Evolutionary conservation across 176 grass and related monocot species (phyloP).

Genomic region (Panicum miliaceum): DNA sequence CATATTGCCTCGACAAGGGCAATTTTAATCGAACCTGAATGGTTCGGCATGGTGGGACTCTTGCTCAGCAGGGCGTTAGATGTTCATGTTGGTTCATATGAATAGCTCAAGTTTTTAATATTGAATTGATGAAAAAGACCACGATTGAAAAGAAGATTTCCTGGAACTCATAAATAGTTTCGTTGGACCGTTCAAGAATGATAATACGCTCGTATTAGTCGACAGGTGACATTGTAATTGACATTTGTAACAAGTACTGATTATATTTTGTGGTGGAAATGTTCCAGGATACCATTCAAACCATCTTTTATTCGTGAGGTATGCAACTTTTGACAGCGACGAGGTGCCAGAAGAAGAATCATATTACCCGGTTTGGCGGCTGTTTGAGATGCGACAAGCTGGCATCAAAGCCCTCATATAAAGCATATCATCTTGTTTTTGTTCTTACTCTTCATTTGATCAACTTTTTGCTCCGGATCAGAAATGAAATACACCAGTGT

Average conservation of each 20-base stretch:
- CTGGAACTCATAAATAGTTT: too few relatives aligned
- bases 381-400: slow-evolving; percentile 86
- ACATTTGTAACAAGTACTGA: not conserved
- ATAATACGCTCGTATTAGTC: not conserved
- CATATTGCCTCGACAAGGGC: not conserved
- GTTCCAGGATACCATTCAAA: slow-evolving; percentile 83
- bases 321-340: slow-evolving; percentile 75
- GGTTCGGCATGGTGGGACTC: not conserved
- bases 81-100: not conserved
- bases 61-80: not conserved
- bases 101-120: too few relatives aligned
- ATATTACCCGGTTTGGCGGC: slow-evolving; percentile 78
- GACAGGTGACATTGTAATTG: not conserved
- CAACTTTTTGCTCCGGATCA: too few relatives aligned
- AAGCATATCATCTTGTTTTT: slow-evolving; percentile 6
- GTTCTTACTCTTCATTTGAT: not conserved
- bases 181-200: too few relatives aligned
- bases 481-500: too few relatives aligned
- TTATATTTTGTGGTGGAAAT: slow-evolving; percentile 36
- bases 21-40: slow-evolving; percentile 1
- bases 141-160: too few relatives aligned
- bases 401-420: slow-evolving; percentile 91
- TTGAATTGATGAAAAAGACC: too few relatives aligned
- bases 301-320: slow-evolving; percentile 75
- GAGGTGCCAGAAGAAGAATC: slow-evolving; percentile 85